Percentiles rank a stretch among this genome's conserved stretches.
These are phyloP conservation scores for Lunularia cruciata DNA, from an alignment of 225 moss, liverwort and hornwort species.

Conservation along the genomic window DNA sequence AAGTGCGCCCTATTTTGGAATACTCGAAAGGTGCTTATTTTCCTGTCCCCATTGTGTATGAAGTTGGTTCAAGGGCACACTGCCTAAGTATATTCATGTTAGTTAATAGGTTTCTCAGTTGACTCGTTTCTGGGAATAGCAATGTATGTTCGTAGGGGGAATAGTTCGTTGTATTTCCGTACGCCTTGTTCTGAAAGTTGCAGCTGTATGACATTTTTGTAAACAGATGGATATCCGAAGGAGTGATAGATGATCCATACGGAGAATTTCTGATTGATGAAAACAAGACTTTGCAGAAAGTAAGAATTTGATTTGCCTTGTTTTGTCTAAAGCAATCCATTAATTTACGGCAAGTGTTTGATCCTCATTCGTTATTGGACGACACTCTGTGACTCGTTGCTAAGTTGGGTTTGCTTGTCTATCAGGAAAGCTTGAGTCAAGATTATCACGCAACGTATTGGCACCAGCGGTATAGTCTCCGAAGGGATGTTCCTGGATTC, in stretches of 20 bases:
- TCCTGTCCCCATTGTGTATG: neutral
- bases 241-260: slow-evolving; percentile 94
- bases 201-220: slow-evolving; percentile 21
- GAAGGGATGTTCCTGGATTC: slow-evolving; percentile 88
- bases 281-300: slow-evolving; percentile 97
- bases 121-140: too few relatives aligned
- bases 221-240: slow-evolving; percentile 88
- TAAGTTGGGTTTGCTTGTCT: neutral
- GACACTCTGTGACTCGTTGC: neutral
- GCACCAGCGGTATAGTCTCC: slow-evolving; percentile 95
- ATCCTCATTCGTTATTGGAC: too few relatives aligned
- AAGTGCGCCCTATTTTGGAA: slow-evolving; percentile 94
- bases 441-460: slow-evolving; percentile 96
- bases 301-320: slow-evolving; percentile 6
- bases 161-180: too few relatives aligned
- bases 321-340: neutral
- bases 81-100: too few relatives aligned
- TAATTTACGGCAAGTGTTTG: neutral
- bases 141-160: too few relatives aligned
- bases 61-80: neutral
- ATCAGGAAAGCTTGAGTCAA: slow-evolving; percentile 89
- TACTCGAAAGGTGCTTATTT: slow-evolving; percentile 63
- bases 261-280: slow-evolving; percentile 97
- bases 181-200: neutral
- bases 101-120: too few relatives aligned